Evolutionary conservation across 1,284 basidiomycete species (phyloP).

Genomic region (Binderoboletus segoi): DNA sequence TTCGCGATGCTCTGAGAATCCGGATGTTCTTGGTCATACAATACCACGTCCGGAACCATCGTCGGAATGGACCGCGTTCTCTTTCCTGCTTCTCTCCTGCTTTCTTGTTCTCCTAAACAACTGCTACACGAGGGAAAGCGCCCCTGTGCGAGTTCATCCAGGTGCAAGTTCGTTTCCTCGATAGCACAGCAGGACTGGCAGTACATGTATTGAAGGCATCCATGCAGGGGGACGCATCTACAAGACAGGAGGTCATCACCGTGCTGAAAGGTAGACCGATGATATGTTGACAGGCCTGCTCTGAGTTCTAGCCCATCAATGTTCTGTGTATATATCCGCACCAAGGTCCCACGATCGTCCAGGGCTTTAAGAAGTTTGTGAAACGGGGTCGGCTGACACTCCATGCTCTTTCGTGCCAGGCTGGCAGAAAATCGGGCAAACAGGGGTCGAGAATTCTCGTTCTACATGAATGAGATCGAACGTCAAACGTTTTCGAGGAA

Average conservation of each 20-base stretch:
- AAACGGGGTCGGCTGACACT: conserved; percentile 86
- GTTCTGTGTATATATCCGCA: conserved; percentile 94
- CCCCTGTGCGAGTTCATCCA: not conserved
- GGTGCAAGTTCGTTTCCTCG: not conserved
- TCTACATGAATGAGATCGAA: not conserved
- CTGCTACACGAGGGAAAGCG: not conserved
- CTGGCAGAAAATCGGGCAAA: conserved; percentile 71
- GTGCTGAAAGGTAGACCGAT: too few species aligned
- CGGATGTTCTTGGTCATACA: conserved; percentile 13
- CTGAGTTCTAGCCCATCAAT: conserved; percentile 90
- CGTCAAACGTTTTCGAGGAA: not conserved
- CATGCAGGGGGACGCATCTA: conserved; percentile 6
- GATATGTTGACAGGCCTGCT: conserved; percentile 50
- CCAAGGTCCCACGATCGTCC: conserved; percentile 76
- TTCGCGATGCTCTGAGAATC: not conserved
- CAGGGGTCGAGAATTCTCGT: conserved; percentile 50
- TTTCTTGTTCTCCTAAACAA: not conserved
- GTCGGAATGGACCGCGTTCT: not conserved
- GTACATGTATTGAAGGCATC: conserved; percentile 9
- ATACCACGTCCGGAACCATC: conserved; percentile 11
- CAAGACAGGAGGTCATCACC: too few species aligned
- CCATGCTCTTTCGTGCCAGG: conserved; percentile 45
- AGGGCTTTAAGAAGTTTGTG: conserved; percentile 77
- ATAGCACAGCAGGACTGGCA: conserved; percentile 8
- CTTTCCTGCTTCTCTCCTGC: not conserved